Evolutionary conservation across 2,329 filamentous ascomycete genomes (phyloP), one percentile per base, ranked within the genome.

Genomic region (Lasiodiplodia citricola): DNA sequence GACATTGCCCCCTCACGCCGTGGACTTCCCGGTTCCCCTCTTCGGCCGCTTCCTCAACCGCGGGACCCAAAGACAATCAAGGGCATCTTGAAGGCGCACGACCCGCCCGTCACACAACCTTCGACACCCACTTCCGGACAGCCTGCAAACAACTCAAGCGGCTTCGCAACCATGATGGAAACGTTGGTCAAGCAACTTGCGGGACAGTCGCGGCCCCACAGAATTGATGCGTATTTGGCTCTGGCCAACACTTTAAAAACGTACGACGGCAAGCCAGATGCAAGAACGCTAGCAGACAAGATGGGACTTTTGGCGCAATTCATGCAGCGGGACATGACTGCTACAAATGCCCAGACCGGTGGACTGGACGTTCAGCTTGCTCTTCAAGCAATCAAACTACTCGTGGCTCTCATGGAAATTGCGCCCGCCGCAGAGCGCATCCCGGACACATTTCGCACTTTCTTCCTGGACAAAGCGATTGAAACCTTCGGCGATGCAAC

Each of bases 191-290:
- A 92, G 79, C 92, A 96, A 80, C 86, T 99, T 58, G 92, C 91
- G 47, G 90, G 92, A 25, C 84, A 88, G 37, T 91, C 94, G 72
- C 86, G 91, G 66, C 87, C 89, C 68, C 90, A 88, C 14, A 91
- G 91, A 72, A 80, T 96, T 38, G 96, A 99, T 81, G 93, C 94
- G 60, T 98, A 99, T 75, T 89, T 90, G 77, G 91, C 91, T 74
- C 84, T 99, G 55, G 88, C 91, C 38, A 87, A 89, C 41, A 90
- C 91, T 4, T 83, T 97, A 73, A 92, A 93, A 77, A 87, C 91
- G 6, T 97, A 95, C 68, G 92, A 94, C 71, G 92, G 92, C 72
- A 82, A 96, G 16, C 94, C 94, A 0, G 78, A 79, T 57, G 71
- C 74, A 11, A 73, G 78, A 54, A 73, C 77, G 3, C 71, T 80